A percentile compares a stretch with the other conserved stretches of the same genome.
Conservation (phyloP, 768 basidiomycete species). For the Pisolithus tinctorius region DNA sequence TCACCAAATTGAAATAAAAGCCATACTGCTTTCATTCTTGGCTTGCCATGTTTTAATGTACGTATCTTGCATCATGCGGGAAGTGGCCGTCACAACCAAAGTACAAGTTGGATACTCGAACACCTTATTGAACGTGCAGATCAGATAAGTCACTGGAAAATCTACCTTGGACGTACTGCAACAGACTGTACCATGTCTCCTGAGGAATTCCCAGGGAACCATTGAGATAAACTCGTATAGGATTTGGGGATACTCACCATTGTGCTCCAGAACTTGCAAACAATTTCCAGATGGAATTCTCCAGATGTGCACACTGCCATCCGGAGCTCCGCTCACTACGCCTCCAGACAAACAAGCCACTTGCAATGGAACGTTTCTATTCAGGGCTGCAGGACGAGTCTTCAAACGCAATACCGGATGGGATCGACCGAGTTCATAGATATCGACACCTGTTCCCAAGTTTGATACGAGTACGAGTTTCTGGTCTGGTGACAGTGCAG, state of each 20-base stretch:
- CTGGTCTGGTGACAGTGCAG: background rate
- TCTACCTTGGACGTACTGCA: background rate
- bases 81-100: background rate
- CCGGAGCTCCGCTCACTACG: background rate
- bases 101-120: background rate
- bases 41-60: background rate
- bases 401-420: background rate
- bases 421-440: background rate
- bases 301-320: slow-evolving; percentile 1
- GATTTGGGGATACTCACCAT: background rate
- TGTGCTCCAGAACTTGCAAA: background rate
- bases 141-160: background rate
- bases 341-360: background rate
- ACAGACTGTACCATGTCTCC: slow-evolving; percentile 1
- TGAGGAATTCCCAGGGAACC: background rate
- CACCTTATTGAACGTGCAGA: background rate
- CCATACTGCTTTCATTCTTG: slow-evolving; percentile 1
- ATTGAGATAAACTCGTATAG: background rate
- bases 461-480: background rate
- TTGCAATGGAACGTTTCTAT: background rate
- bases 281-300: background rate
- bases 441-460: background rate
- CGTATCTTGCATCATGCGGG: background rate
- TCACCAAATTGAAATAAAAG: background rate
- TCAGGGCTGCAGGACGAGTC: background rate